Conservation (phyloP, 768 basidiomycete genomes). For the Boletus pseudo-olivaceus region DNA sequence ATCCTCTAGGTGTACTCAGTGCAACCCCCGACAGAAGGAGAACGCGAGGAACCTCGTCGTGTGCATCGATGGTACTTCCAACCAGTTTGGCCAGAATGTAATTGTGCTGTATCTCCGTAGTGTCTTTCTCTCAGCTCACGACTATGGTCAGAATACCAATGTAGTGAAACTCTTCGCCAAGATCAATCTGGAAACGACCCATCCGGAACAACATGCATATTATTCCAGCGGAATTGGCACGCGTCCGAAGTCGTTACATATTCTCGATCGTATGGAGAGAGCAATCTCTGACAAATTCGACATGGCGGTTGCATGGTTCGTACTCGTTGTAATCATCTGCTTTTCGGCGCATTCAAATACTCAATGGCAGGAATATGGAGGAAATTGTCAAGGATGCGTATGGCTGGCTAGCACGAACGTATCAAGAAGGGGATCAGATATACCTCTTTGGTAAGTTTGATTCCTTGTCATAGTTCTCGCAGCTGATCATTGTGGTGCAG, state of each 20-base stretch:
- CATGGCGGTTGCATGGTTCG: conserved; percentile 38
- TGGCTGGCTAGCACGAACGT: conserved; percentile 31
- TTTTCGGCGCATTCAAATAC: not conserved
- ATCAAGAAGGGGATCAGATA: conserved; percentile 32
- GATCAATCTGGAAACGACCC: conserved; percentile 19
- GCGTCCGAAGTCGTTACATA: conserved; percentile 25
- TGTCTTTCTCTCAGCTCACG: conserved; percentile 1
- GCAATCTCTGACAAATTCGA: conserved; percentile 29
- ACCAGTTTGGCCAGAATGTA: conserved; percentile 22
- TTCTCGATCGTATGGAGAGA: conserved; percentile 18
- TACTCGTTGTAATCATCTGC: not conserved
- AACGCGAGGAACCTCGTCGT: conserved; percentile 21
- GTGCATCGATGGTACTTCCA: conserved; percentile 25
- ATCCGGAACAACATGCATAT: conserved; percentile 29
- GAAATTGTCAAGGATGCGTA: conserved; percentile 33
- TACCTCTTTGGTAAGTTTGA: conserved; percentile 31
- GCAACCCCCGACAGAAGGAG: conserved; percentile 9
- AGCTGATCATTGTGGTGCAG: conserved; percentile 3
- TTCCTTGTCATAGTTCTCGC: not conserved
- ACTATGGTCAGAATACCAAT: conserved; percentile 33
- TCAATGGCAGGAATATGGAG: conserved; percentile 32
- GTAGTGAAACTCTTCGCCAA: conserved; percentile 36
- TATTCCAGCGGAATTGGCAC: conserved; percentile 41
- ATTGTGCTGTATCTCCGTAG: not conserved
- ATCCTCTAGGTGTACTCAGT: conserved; percentile 9